Evolutionary conservation across 257 asterid species (phyloP), one percentile per base, ranked within the genome.

Genomic region (Orobanche coerulescens): DNA sequence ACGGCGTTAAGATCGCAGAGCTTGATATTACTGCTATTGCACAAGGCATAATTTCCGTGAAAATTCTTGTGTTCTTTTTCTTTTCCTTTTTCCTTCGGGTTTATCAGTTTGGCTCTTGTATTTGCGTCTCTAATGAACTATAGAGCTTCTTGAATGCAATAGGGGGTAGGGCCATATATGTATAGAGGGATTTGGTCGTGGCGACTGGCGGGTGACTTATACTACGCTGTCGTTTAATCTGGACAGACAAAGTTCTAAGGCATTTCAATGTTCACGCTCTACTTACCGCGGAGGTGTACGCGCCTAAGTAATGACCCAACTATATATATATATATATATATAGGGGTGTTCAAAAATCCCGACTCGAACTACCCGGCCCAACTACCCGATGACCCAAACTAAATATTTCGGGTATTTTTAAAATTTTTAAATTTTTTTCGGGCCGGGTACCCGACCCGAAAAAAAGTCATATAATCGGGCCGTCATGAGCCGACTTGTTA

Each of bases 1-100:
- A 80, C 36, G 75, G 68, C 9, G 78, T 64, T 70, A 83, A 74
- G 11, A 80, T 67, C 9, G 87, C 77, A 12, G 90, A 71, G 40
- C 66, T 71, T 2, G 71, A 56, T 22, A 61, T 63, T 19, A 67
- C 58, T 19, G 88, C 79, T 37, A 79, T 14, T n/a, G 78, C 79
- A 49, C 76, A 71, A 51, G 74, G 63, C 89, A 82, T 82, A 67
- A 20, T 55, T 40, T 62, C 16, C 6, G 14, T 4, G 49, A 24
- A 3, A 36, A 5, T 7, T 52, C 6, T 24, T 16, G 18, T 14
- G 20, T 6, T 9, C 9, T 51, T 14, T 16, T 15, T 15, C 8
- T 46, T 20, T 30, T 24, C 42, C 4, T 34, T 25, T 15, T 33
- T 8, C n/a, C n/a, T 37, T 14, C 44, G 8, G 42, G 42, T 11